Evolutionary conservation across 108 stramenopile species (phyloP).

Genomic region (Ochromonas danica): DNA sequence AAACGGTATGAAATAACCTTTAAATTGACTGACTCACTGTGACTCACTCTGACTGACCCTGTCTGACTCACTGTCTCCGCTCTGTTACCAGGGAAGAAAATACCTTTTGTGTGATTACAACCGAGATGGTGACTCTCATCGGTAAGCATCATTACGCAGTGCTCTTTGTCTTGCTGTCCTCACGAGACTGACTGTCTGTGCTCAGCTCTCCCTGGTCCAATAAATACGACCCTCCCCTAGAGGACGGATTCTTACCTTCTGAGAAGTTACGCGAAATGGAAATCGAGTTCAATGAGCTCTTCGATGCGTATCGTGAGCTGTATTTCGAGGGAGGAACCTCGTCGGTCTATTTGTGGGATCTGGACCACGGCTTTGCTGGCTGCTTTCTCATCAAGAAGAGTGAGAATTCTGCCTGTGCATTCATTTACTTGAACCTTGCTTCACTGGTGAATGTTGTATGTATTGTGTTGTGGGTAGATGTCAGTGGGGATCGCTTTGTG

Average conservation of each 20-base stretch:
- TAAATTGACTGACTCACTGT: no score
- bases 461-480: constrained; percentile 4
- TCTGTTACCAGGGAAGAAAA: constrained; percentile 42
- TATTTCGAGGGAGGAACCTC: constrained; percentile 78
- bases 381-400: constrained; percentile 83
- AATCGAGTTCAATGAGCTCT: constrained; percentile 79
- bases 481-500: constrained; percentile 49
- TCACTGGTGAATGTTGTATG: not conserved
- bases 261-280: constrained; percentile 50
- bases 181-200: no score
- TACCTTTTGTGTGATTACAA: constrained; percentile 65
- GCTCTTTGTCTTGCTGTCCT: not conserved
- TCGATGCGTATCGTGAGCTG: constrained; percentile 80
- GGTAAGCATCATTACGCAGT: not conserved
- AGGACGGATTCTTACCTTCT: constrained; percentile 58
- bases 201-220: constrained; percentile 59
- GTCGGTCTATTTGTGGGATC: constrained; percentile 78
- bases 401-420: no score
- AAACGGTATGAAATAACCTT: constrained; percentile 43
- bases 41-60: no score
- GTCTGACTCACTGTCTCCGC: no score
- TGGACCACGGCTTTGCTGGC: constrained; percentile 68
- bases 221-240: constrained; percentile 57
- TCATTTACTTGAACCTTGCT: no score
- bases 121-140: constrained; percentile 61